A percentile compares a stretch with the other conserved stretches of the same genome.
phyloP scores from a whole-genome alignment of 2,329 filamentous ascomycete genomes.

The Paecilomyces sp. region DNA sequence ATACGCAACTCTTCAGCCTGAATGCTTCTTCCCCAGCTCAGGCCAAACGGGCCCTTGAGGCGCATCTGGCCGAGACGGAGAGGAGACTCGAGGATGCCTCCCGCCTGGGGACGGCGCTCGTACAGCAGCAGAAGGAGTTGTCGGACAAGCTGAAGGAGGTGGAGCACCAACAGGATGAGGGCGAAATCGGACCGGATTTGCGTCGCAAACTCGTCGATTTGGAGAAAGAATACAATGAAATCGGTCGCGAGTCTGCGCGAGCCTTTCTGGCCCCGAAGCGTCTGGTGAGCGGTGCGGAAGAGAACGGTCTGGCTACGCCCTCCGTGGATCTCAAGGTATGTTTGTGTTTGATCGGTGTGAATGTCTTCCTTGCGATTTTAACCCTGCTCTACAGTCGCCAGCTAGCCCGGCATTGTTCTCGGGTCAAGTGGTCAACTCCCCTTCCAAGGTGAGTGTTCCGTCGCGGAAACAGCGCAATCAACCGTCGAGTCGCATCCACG shows the following conservation, averaged over 20 bases:
- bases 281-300: conserved; percentile 64
- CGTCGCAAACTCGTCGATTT: conserved; percentile 76
- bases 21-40: conserved; percentile 79
- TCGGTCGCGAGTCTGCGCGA: conserved; percentile 80
- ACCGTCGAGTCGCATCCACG: conserved; percentile 77
- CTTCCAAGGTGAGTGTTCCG: conserved; percentile 80
- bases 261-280: conserved; percentile 79
- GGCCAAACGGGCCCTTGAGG: conserved; percentile 80
- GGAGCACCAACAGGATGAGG: conserved; percentile 66
- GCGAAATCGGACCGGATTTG: conserved; percentile 74
- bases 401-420: conserved; percentile 73
- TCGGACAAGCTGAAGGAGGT: conserved; percentile 77
- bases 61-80: conserved; percentile 87
- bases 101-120: conserved; percentile 76
- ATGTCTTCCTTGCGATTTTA: background rate
- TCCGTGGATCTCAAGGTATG: conserved; percentile 41
- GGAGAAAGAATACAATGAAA: conserved; percentile 91
- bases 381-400: conserved; percentile 49
- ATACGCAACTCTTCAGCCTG: conserved; percentile 70
- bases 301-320: conserved; percentile 31
- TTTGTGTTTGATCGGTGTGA: background rate
- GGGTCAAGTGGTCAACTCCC: conserved; percentile 74
- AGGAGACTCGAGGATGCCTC: conserved; percentile 86
- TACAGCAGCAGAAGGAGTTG: conserved; percentile 80
- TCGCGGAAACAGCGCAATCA: conserved; percentile 88